Base-by-base conservation (phyloP, 2,329 filamentous ascomycete species). In the Phyllosticta citriasiana region DNA sequence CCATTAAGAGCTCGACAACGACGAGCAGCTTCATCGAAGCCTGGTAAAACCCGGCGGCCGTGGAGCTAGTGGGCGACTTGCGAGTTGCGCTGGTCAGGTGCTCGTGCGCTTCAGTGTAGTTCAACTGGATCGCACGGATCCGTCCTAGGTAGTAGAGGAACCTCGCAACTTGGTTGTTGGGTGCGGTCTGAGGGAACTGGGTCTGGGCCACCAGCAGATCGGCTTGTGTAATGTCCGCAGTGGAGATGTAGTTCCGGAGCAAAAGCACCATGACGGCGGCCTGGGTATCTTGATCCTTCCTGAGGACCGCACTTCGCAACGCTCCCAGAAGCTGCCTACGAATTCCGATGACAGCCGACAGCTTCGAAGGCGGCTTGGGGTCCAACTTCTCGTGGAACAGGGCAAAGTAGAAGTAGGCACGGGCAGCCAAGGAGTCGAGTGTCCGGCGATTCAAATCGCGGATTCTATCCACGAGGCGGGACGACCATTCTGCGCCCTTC, bases 391-490 rank as follows among this genome's bases (percentile, higher is more conserved):
- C 94, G 78, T 88, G 91, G 80, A 97, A 97, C 68, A 97, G 82
- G 25, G 91, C 91, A 78, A 91, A 96, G 81, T 99, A 99, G 78
- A 97, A 97, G 82, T 97, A 99, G 65, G 93, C 91, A 76, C 95
- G 95, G 66, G 93, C 91, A 63, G 92, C 89, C 63, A 99, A 84
- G 57, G 92, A 91, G 75, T 99, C 94, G 64, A 99, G 80, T 25
- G 94, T 97, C 68, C 94, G 87, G 65, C 94, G 88, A 80, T 99
- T 99, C 72, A 96, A 82, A 59, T 86, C 82, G 70, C 95, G 91
- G 73, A 97, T 87, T 72, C 88, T 88, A 71, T 93, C 89, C 57
- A 91, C 86, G 59, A 99, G 82, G 68, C 86, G 85, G 66, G 85
- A 84, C 30, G 94, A 97, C 77, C 97, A 96, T 63, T 89, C 83